Evolutionary conservation across 768 basidiomycete species (phyloP).

Genomic region (Megacollybia marginata): DNA sequence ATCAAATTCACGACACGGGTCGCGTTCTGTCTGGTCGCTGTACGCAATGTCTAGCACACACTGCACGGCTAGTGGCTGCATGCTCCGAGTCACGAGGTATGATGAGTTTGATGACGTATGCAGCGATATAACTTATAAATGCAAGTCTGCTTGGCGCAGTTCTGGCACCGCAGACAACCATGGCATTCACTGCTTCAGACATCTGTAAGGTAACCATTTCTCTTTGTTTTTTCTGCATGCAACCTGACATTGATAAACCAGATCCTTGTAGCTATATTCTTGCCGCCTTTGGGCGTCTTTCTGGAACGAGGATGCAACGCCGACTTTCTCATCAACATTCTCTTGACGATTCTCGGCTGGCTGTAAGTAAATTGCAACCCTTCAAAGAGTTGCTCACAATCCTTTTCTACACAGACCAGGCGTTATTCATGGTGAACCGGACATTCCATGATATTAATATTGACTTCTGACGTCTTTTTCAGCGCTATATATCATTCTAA

Average conservation of each 20-base stretch:
- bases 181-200: constrained; percentile 70
- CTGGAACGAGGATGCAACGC: constrained; percentile 78
- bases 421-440: constrained; percentile 55
- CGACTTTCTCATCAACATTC: constrained; percentile 77
- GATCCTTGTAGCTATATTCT: constrained; percentile 58
- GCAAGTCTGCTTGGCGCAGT: background rate
- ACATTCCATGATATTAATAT: background rate
- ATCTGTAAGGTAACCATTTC: constrained; percentile 60
- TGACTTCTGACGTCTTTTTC: constrained; percentile 3
- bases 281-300: constrained; percentile 85
- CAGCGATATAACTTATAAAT: background rate
- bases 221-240: background rate
- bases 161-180: constrained; percentile 16
- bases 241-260: constrained; percentile 12
- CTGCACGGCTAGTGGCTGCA: no score
- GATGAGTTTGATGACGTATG: background rate
- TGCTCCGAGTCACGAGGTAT: background rate
- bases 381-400: no score
- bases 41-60: constrained; percentile 32
- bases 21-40: constrained; percentile 11
- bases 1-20: constrained; percentile 46
- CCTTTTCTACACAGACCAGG: constrained; percentile 45
- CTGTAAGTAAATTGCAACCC: no score
- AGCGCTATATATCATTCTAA: constrained; percentile 80
- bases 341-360: constrained; percentile 62